Evolutionary conservation across 2,329 filamentous ascomycete species (phyloP), one percentile per base, ranked within the genome.

Genomic region (Neurospora sp.): DNA sequence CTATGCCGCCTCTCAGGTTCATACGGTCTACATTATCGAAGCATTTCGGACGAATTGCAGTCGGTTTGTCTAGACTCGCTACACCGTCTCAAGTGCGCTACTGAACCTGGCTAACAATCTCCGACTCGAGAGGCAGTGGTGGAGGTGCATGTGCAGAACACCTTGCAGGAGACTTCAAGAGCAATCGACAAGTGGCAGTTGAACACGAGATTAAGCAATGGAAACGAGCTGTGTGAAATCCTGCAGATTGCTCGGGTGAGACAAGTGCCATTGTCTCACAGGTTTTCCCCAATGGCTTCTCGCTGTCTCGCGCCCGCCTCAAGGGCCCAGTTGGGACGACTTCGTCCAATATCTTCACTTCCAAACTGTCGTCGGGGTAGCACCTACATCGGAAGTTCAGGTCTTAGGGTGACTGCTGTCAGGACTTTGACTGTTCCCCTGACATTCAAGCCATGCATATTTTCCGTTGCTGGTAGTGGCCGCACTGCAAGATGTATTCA

Each of bases 401-500:
- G 39, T 23, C 41, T 57, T 67, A 69, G 71, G 70, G 41, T 36
- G 23, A 36, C 69, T 43, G 38, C 23, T 11, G 23, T 67, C 43
- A 69, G 68, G 52, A 67, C 66, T 17, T 33, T 36, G 15, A 12
- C 23, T 19, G 15, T 36, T 36, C 23, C 40, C 10, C 37, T 65
- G 66, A 23, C 66, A 38, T 6, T 39, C 66, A 40, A 62, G 37
- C 40, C 43, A 38, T 38, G 19, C 40, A 40, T 62, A n/a, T 39
- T 66, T n/a, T 40, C 36, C 2, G 38, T 36, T 38, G 46, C 39
- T 15, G 38, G 67, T 8, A 67, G 40, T 46, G 37, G 68, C 15
- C 70, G 70, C 46, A 67, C 28, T 52, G 75, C 65, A 69, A 78
- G 79, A 71, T 69, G 70, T 68, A 74, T 82, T 67, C 80, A 82